Evolutionary conservation across 2,329 filamentous ascomycete species (phyloP).

Genomic region (Talaromyces albobiverticillius): DNA sequence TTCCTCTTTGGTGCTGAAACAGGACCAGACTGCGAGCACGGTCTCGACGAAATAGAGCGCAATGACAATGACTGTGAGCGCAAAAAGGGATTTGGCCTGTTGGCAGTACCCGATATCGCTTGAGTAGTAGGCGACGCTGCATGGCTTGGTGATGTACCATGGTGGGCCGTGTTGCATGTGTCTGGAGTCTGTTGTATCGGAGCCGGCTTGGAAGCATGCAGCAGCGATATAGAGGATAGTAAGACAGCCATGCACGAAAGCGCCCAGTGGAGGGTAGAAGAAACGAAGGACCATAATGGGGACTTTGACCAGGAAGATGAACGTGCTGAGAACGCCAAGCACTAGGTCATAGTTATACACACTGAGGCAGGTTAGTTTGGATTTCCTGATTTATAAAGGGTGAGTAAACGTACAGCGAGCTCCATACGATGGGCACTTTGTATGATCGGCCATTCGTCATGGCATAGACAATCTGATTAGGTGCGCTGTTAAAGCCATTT

Average conservation of each 20-base stretch:
- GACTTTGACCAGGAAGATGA: conserved; percentile 58
- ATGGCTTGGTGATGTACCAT: conserved; percentile 64
- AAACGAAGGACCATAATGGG: conserved; percentile 57
- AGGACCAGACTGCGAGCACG: conserved; percentile 47
- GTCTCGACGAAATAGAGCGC: conserved; percentile 50
- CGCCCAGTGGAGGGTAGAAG: conserved; percentile 55
- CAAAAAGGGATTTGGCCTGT: conserved; percentile 60
- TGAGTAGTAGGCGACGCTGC: conserved; percentile 48
- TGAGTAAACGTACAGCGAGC: conserved; percentile 50
- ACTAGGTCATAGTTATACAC: conserved; percentile 61
- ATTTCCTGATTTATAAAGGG: not conserved
- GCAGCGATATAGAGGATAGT: conserved; percentile 55
- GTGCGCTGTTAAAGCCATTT: conserved; percentile 62
- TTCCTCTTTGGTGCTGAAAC: conserved; percentile 42
- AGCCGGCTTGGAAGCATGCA: conserved; percentile 54
- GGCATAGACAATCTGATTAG: conserved; percentile 55
- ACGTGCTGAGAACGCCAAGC: conserved; percentile 59
- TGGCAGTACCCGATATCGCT: conserved; percentile 54
- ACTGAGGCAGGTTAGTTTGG: conserved; percentile 36
- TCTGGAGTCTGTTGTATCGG: conserved; percentile 57
- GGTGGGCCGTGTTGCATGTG: conserved; percentile 55
- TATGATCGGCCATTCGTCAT: conserved; percentile 58
- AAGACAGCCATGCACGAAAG: conserved; percentile 51
- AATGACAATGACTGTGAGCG: conserved; percentile 55
- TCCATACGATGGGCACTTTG: conserved; percentile 57